A percentile compares a stretch with the other conserved stretches of the same genome.
Evolutionary conservation across 164 flowering plant genomes (phyloP).

Genomic region (Dillenia turbinata): DNA sequence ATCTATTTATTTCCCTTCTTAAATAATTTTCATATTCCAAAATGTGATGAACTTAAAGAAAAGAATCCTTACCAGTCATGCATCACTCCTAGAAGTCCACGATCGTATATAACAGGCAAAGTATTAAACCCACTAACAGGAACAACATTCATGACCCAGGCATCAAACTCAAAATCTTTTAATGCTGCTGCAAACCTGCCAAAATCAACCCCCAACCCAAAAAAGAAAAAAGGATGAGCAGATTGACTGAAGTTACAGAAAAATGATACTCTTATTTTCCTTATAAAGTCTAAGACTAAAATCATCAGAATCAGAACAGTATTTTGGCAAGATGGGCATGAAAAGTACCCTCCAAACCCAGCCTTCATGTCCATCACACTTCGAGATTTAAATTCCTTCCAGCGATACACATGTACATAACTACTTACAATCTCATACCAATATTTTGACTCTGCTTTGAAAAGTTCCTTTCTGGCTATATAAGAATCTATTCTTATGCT

Average conservation of each 20-base stretch:
- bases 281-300: too few species aligned
- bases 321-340: neutral
- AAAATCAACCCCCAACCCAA: neutral
- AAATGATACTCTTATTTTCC: neutral
- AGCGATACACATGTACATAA: slow-evolving; percentile 28
- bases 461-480: slow-evolving; percentile 44
- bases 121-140: slow-evolving; percentile 63
- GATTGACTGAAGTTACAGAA: neutral
- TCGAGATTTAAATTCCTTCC: slow-evolving; percentile 29
- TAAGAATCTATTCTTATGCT: slow-evolving; percentile 44
- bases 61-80: slow-evolving; percentile 34
- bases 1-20: too few species aligned
- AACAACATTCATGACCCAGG: slow-evolving; percentile 66
- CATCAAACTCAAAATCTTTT: slow-evolving; percentile 31
- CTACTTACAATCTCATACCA: slow-evolving; percentile 37
- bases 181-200: slow-evolving; percentile 63
- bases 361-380: slow-evolving; percentile 67
- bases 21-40: too few species aligned
- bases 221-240: neutral
- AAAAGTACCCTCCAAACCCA: slow-evolving; percentile 39
- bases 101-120: slow-evolving; percentile 57
- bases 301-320: too few species aligned
- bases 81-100: slow-evolving; percentile 61
- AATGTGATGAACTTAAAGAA: too few species aligned
- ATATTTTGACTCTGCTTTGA: slow-evolving; percentile 42